Evolutionary conservation across 768 basidiomycete genomes (phyloP).

Genomic region (Tulasnella sp.): DNA sequence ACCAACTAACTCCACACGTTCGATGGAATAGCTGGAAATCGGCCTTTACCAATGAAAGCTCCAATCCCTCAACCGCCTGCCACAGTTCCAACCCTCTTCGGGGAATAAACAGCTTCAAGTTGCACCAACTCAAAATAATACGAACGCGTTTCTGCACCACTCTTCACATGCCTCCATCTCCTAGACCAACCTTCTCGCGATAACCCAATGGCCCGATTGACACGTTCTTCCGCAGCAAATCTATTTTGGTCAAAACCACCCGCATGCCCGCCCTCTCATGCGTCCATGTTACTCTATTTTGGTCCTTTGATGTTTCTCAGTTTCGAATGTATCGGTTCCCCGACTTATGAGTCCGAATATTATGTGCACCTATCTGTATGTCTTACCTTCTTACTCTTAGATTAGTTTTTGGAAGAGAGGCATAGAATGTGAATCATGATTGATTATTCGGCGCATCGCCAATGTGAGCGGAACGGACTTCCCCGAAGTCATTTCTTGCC

Average conservation of each 20-base stretch:
- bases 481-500: no score
- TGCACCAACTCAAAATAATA: not conserved
- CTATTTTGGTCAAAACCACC: not conserved
- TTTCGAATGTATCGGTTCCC: not conserved
- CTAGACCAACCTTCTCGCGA: not conserved
- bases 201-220: not conserved
- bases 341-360: not conserved
- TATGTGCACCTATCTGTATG: not conserved
- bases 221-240: not conserved
- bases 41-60: not conserved
- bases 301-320: not conserved
- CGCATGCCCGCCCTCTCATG: not conserved
- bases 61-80: not conserved
- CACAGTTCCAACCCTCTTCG: not conserved
- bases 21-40: not conserved
- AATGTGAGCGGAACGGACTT: no score
- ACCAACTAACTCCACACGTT: not conserved
- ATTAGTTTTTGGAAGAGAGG: not conserved
- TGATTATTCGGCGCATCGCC: no score
- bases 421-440: no score
- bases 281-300: not conserved
- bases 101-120: not conserved
- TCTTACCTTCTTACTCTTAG: not conserved
- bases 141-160: not conserved
- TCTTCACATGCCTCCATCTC: no score